phyloP scores from a whole-genome alignment of 257 asterid species.

The Linaria vulgaris region DNA sequence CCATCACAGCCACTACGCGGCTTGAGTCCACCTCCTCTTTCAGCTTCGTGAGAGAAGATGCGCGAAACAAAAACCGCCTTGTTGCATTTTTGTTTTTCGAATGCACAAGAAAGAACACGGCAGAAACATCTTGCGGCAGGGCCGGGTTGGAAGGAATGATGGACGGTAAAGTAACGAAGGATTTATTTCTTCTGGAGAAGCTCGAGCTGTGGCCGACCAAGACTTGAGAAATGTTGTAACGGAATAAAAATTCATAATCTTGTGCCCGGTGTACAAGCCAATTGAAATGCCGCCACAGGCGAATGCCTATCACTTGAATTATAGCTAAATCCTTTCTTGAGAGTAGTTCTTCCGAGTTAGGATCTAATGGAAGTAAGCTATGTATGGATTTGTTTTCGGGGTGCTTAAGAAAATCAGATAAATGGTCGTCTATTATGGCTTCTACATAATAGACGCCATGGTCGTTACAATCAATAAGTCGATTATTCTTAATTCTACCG shows the following conservation, averaged over 20 bases:
- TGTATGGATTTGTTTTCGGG: too few species aligned
- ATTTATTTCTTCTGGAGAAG: background rate
- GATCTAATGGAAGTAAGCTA: too few species aligned
- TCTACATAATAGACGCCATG: conserved; percentile 3
- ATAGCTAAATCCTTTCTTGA: too few species aligned
- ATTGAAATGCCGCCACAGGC: too few species aligned
- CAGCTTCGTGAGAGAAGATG: background rate
- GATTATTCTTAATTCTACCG: background rate
- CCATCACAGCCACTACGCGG: conserved; percentile 3
- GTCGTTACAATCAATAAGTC: conserved; percentile 7
- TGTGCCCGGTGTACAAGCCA: too few species aligned
- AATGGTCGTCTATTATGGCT: too few species aligned
- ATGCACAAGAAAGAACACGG: background rate
- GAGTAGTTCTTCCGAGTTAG: too few species aligned
- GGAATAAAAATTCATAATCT: too few species aligned
- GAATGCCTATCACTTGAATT: too few species aligned
- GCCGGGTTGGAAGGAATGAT: background rate
- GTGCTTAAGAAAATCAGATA: too few species aligned
- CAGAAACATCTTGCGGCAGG: background rate
- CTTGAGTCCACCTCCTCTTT: background rate
- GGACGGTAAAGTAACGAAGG: conserved; percentile 5
- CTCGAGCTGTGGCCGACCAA: conserved; percentile 7
- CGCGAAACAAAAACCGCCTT: conserved; percentile 2
- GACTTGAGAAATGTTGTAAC: conserved; percentile 5
- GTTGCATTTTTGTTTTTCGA: background rate